phyloP scores from a whole-genome alignment of 306 rosid species.

The Morella rubra region DNA sequence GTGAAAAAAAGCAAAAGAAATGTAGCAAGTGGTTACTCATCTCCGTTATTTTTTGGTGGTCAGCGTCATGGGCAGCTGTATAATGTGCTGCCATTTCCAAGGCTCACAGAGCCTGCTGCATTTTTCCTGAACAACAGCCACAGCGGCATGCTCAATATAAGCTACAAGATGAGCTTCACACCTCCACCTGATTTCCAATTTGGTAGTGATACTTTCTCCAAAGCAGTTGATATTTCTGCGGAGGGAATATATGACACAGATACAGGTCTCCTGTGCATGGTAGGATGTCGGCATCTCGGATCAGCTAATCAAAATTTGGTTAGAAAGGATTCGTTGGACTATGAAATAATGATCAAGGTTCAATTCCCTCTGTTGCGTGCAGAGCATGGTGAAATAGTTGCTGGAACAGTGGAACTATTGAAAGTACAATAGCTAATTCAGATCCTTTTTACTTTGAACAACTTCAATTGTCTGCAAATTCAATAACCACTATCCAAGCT shows the following conservation, averaged over 20 bases:
- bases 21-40: constrained; percentile 54
- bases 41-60: constrained; percentile 62
- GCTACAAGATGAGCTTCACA: too few relatives aligned
- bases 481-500: constrained; percentile 57
- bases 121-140: too few relatives aligned
- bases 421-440: constrained; percentile 57
- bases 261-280: constrained; percentile 67
- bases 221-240: constrained; percentile 52
- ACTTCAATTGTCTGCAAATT: constrained; percentile 53
- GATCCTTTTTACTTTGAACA: constrained; percentile 66
- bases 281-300: constrained; percentile 63
- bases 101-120: too few relatives aligned
- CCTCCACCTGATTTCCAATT: too few relatives aligned
- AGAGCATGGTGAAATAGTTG: constrained; percentile 38
- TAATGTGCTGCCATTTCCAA: too few relatives aligned
- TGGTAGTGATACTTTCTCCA: constrained; percentile 27
- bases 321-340: constrained; percentile 58
- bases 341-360: constrained; percentile 52
- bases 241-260: constrained; percentile 74
- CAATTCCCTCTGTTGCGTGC: constrained; percentile 67
- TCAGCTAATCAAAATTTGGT: constrained; percentile 32
- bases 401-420: constrained; percentile 70
- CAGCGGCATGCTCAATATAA: too few relatives aligned
- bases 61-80: constrained; percentile 36
- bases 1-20: constrained; percentile 59